Percentiles rank a stretch among this genome's conserved stretches.
Conservation (phyloP, 768 basidiomycete species). For the Clathrus columnatus region DNA sequence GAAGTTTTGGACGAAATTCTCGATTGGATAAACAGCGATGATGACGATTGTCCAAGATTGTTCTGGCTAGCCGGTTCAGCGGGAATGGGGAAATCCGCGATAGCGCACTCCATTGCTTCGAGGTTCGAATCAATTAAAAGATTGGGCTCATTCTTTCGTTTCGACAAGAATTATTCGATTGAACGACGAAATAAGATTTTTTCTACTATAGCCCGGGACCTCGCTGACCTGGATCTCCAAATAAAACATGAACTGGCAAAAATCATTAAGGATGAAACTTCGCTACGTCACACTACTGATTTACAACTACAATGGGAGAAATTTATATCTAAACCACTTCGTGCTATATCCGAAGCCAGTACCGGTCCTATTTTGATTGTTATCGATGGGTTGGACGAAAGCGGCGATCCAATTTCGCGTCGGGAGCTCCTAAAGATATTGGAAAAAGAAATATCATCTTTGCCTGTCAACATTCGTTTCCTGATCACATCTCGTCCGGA, state of each 20-base stretch:
- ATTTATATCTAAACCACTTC: conserved; percentile 14
- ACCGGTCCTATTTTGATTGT: conserved; percentile 20
- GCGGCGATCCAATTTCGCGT: conserved; percentile 11
- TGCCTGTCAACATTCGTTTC: conserved; percentile 25
- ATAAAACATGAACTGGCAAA: not conserved
- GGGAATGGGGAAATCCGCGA: conserved; percentile 30
- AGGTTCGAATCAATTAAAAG: conserved; percentile 13
- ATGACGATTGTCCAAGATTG: conserved; percentile 10
- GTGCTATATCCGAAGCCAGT: not conserved
- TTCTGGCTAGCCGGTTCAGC: conserved; percentile 25
- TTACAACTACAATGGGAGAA: conserved; percentile 13
- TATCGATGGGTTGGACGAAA: conserved; percentile 31
- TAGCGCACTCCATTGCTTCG: conserved; percentile 27
- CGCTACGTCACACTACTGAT: conserved; percentile 10
- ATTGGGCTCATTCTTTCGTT: conserved; percentile 29
- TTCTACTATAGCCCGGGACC: conserved; percentile 25
- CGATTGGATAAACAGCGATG: conserved; percentile 17
- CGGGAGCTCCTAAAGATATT: conserved; percentile 18
- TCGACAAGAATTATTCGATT: conserved; percentile 17
- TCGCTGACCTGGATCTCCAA: conserved; percentile 16
- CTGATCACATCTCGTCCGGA: conserved; percentile 26
- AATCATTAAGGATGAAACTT: conserved; percentile 1
- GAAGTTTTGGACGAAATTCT: conserved; percentile 11
- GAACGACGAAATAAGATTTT: conserved; percentile 20
- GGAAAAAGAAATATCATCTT: conserved; percentile 5